phyloP scores from a whole-genome alignment of 1,284 basidiomycete species.

The Pisolithus thermaeus region DNA sequence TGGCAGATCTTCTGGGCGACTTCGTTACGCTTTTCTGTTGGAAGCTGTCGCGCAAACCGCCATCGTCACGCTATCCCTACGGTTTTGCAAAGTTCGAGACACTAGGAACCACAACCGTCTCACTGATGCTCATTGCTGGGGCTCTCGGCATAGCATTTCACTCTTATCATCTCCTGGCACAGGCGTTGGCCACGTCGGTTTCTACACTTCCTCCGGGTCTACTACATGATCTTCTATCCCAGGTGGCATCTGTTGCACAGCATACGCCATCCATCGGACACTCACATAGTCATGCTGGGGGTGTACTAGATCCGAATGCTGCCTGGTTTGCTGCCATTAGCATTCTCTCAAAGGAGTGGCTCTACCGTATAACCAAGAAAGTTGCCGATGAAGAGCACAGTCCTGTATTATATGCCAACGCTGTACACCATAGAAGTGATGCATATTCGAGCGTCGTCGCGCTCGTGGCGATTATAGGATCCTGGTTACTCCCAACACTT shows the following conservation, averaged over 20 bases:
- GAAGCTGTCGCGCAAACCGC: conserved; percentile 78
- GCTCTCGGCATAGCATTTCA: conserved; percentile 92
- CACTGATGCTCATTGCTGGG: conserved; percentile 77
- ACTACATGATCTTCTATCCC: conserved; percentile 55
- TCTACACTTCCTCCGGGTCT: conserved; percentile 51
- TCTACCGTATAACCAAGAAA: conserved; percentile 82
- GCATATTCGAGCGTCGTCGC: conserved; percentile 88
- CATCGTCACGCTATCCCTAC: conserved; percentile 76
- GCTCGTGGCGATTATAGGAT: conserved; percentile 84
- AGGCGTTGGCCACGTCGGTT: conserved; percentile 59
- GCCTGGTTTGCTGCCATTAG: conserved; percentile 91
- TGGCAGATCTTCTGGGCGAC: conserved; percentile 76
- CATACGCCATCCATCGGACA: conserved; percentile 43
- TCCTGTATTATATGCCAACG: conserved; percentile 88
- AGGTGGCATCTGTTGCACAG: conserved; percentile 51
- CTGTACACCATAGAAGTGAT: conserved; percentile 92
- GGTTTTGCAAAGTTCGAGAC: conserved; percentile 96
- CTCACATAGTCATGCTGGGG: conserved; percentile 51
- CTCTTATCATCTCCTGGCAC: conserved; percentile 77
- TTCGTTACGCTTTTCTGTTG: conserved; percentile 92
- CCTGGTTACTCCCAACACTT: conserved; percentile 77
- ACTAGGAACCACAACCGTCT: conserved; percentile 81
- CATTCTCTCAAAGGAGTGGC: conserved; percentile 86
- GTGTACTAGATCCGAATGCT: conserved; percentile 85
- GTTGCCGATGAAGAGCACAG: conserved; percentile 89